Evolutionary conservation across 169 alveolate species (phyloP), one percentile per base, ranked within the genome.

Genomic region (Plasmodium falciparum): DNA sequence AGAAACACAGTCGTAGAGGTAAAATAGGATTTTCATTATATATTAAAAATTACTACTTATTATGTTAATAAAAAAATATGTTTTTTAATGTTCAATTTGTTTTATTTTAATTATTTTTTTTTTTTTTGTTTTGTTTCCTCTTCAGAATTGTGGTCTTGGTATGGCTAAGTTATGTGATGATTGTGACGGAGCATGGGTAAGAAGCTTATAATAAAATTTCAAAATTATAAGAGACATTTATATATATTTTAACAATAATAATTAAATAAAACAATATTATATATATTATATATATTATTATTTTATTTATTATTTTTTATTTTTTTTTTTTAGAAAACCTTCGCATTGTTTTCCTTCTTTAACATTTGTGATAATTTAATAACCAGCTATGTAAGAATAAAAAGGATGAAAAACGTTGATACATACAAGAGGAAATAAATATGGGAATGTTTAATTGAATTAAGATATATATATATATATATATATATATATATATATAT

Each of bases 131-230:
- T 56, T 56, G 29, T 49, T 13, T n/a, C 5, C 52, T 22, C 62
- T n/a, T 22, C n/a, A 76, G 89, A 76, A 76, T 50, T 76, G 89
- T 43, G 89, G 89, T 15, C 15, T 49, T 54, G 89, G 89, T n/a
- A 76, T 76, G 89, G n/a, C 75, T n/a, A 54, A 20, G 45, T 65
- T 76, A 75, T 76, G 89, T 39, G 89, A 76, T 62, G 58, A 76
- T 29, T 76, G 89, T 52, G 70, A 76, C 2, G 89, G 89, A 49
- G 89, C 89, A 63, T 76, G 89, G 89, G 89, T 76, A 76, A 76
- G 52, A 52, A 62, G 13, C 8, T 17, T 56, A 50, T 13, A 43
- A 29, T 13, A 33, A 54, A n/a, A 2, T 0, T 45, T 5, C 0
- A 17, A 20, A 9, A 8, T 12, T 24, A 61, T 33, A 52, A 73